A percentile compares a stretch with the other conserved stretches of the same genome.
phyloP scores from a whole-genome alignment of 495 filamentous ascomycete species.

The Aspergillus kassunensis region DNA sequence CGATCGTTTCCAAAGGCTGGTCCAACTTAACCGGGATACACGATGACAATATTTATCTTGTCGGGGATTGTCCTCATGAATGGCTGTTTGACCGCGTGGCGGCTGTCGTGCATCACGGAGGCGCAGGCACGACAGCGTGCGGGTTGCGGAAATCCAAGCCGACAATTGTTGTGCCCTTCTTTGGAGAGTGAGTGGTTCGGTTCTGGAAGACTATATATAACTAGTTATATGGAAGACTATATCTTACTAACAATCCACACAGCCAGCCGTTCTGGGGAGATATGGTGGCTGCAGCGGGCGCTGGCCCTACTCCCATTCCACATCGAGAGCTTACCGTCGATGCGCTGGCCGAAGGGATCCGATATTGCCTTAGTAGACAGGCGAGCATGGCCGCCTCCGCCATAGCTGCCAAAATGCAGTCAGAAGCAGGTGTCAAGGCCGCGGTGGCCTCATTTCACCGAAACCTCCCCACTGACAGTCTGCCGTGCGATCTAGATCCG shows the following conservation, averaged over 20 bases:
- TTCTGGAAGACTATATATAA: too few relatives aligned
- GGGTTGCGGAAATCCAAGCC: conserved; percentile 66
- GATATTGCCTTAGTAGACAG: conserved; percentile 52
- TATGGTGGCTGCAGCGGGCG: conserved; percentile 68
- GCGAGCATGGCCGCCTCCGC: conserved; percentile 53
- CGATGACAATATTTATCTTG: not conserved
- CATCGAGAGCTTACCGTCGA: conserved; percentile 62
- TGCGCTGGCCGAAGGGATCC: conserved; percentile 59
- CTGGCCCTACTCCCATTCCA: conserved; percentile 68
- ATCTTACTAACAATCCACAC: not conserved
- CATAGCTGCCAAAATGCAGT: conserved; percentile 55
- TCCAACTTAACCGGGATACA: conserved; percentile 41
- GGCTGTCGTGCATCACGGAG: conserved; percentile 76
- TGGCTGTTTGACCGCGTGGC: conserved; percentile 77
- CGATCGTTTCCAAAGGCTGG: conserved; percentile 58
- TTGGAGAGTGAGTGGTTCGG: conserved; percentile 63
- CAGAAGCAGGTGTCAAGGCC: conserved; percentile 66
- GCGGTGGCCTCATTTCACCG: conserved; percentile 55
- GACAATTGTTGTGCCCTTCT: conserved; percentile 77
- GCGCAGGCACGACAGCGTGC: conserved; percentile 75
- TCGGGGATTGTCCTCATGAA: conserved; percentile 69
- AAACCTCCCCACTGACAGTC: conserved; percentile 48
- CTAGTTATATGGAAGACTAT: too few relatives aligned
- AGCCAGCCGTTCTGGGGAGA: conserved; percentile 75
- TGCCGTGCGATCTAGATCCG: conserved; percentile 57